Base-by-base conservation (phyloP, 768 basidiomycete species). In the Lactarius vividus region DNA sequence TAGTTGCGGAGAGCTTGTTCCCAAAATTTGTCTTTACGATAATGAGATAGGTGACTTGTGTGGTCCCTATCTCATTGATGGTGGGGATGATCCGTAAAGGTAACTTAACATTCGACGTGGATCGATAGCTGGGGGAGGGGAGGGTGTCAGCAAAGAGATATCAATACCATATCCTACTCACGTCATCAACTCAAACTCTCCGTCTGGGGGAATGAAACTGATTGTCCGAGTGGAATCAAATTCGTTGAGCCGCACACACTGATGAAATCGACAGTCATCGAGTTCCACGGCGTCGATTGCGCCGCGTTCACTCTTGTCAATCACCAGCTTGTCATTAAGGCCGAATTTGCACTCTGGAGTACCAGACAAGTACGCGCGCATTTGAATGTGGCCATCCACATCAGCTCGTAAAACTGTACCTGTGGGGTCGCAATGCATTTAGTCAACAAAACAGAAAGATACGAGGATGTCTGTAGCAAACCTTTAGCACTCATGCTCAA, bases 291-390 rank as follows among this genome's bases (percentile, higher is more conserved):
- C 92, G 69, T 92, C 89, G 59, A 71, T 72, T 59, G 85, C 81
- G 26, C 81, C 80, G 26, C 84, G 76, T 42, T 76, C 82, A 73
- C 82, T 85, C 79, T 95, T 95, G 81, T 97, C 95, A 57, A 98
- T 90, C 28, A 98, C 95, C 28, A 98, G 85, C 77, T 98, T 98
- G 79, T 98, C 97, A 73, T 99, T 99, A 69, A 99, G 81, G 15
- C 97, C 97, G 70, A 99, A 98, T 76, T 98, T 98, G 83, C 97
- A 98, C 73, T 99, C 97, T 0, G 97, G 97, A 16, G 92, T 96
- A 16, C 97, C 97, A 33, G 94, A 89, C 33, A 99, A 82, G 75
- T 98, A 99, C 7, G 96, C 96, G 13, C 96, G 86, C 96, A 99
- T 98, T 74, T 95, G 85, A 71, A 99, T 96, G 70, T 98, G 96